phyloP scores from a whole-genome alignment of 1,139 yeast species.

The Yamadazyma atlantica region DNA sequence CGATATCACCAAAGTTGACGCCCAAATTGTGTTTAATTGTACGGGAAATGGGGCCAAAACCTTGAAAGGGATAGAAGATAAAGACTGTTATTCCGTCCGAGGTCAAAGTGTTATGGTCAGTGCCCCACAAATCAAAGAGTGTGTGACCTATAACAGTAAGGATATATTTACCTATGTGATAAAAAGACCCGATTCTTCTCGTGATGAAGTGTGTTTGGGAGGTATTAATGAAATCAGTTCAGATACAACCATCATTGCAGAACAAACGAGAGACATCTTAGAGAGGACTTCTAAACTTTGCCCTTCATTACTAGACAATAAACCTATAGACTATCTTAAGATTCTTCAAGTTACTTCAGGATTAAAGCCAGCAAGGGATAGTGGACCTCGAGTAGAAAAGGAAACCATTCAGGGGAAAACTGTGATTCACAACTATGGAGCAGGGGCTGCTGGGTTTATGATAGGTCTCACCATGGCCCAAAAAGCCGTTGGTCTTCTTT shows the following conservation, averaged over 20 bases:
- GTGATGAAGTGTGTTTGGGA: slow-evolving; percentile 58
- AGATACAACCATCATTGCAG: slow-evolving; percentile 50
- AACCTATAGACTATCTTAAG: slow-evolving; percentile 17
- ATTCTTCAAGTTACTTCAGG: slow-evolving; percentile 61
- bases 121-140: slow-evolving; percentile 55
- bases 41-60: slow-evolving; percentile 63
- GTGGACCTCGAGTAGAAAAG: slow-evolving; percentile 60
- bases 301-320: slow-evolving; percentile 44
- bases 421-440: slow-evolving; percentile 66
- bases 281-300: slow-evolving; percentile 48
- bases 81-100: slow-evolving; percentile 56
- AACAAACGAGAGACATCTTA: slow-evolving; percentile 55
- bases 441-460: slow-evolving; percentile 75
- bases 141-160: slow-evolving; percentile 51
- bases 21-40: slow-evolving; percentile 61
- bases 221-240: slow-evolving; percentile 55
- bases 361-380: slow-evolving; percentile 61
- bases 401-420: slow-evolving; percentile 5
- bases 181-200: slow-evolving; percentile 60
- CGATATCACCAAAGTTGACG: slow-evolving; percentile 50
- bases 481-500: slow-evolving; percentile 28
- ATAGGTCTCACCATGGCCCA: slow-evolving; percentile 65
- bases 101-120: slow-evolving; percentile 68
- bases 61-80: slow-evolving; percentile 58
- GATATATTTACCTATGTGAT: slow-evolving; percentile 62